A percentile compares a stretch with the other conserved stretches of the same genome.
Conservation (phyloP, 768 basidiomycete genomes). For the Boletus rubroflammeus region DNA sequence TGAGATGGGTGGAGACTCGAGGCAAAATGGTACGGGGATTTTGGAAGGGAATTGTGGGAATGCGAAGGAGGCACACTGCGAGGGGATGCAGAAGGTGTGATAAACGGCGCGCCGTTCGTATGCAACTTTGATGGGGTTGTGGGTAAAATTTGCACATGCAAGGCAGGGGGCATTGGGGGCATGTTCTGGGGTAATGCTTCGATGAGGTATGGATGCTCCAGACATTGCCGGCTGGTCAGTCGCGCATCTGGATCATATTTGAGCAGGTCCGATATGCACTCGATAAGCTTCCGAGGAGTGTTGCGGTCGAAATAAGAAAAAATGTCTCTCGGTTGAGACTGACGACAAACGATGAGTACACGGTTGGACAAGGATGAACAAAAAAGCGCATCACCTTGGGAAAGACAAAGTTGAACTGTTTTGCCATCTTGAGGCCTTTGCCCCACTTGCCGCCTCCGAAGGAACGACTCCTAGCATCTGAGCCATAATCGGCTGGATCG, state of each 20-base stretch:
- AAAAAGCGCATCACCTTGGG: conserved; percentile 58
- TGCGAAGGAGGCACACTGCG: conserved; percentile 48
- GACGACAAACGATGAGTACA: conserved; percentile 10
- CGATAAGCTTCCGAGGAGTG: conserved; percentile 77
- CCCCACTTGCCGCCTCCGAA: conserved; percentile 89
- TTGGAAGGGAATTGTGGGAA: conserved; percentile 42
- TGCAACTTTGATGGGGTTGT: conserved; percentile 36
- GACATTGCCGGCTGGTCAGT: conserved; percentile 80
- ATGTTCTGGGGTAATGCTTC: conserved; percentile 70
- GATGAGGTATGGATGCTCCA: conserved; percentile 84
- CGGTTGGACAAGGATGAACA: neutral
- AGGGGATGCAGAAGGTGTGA: conserved; percentile 40
- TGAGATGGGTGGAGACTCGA: conserved; percentile 37
- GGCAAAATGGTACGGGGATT: conserved; percentile 37
- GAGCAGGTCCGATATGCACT: conserved; percentile 89
- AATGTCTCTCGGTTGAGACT: conserved; percentile 67
- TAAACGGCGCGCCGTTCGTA: conserved; percentile 35
- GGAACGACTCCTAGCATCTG: conserved; percentile 61
- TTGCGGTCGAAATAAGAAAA: conserved; percentile 72
- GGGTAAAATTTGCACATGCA: conserved; percentile 40
- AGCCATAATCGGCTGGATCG: conserved; percentile 83
- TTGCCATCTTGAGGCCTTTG: conserved; percentile 83
- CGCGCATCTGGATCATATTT: conserved; percentile 88
- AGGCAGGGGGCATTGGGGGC: conserved; percentile 57
- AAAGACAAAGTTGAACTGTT: conserved; percentile 81